phyloP scores from a whole-genome alignment of 2,329 filamentous ascomycete genomes.

The Blastomyces silverae region DNA sequence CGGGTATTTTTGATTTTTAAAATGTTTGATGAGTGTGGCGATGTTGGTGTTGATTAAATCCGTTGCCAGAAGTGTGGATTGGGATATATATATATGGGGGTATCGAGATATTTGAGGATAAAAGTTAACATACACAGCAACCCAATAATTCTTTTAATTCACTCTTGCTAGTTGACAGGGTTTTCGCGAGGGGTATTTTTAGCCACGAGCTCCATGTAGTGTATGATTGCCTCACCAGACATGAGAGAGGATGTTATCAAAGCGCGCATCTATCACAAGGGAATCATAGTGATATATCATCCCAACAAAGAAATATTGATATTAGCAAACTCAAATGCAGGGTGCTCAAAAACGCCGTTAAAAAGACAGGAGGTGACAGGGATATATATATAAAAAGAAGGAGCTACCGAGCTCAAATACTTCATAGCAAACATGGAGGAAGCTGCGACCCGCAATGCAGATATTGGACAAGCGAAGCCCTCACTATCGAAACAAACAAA shows the following conservation, averaged over 20 bases:
- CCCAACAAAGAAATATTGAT: neutral
- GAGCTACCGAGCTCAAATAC: neutral
- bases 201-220: neutral
- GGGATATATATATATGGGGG: too few relatives aligned
- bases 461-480: neutral
- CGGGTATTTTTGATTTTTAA: too few relatives aligned
- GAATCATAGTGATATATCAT: neutral
- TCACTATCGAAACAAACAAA: neutral
- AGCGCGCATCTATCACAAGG: neutral
- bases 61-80: too few relatives aligned
- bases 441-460: neutral
- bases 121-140: too few relatives aligned
- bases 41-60: too few relatives aligned
- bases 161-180: too few relatives aligned
- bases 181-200: neutral
- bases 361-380: neutral
- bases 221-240: neutral
- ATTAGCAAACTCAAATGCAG: neutral
- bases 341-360: conserved; percentile 4
- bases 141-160: too few relatives aligned
- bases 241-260: neutral
- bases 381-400: conserved; percentile 2
- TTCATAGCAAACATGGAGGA: neutral
- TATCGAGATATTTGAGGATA: too few relatives aligned
- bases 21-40: too few relatives aligned